Conservation (phyloP, 2,329 filamentous ascomycete species). For the Trichoderma sp. region DNA sequence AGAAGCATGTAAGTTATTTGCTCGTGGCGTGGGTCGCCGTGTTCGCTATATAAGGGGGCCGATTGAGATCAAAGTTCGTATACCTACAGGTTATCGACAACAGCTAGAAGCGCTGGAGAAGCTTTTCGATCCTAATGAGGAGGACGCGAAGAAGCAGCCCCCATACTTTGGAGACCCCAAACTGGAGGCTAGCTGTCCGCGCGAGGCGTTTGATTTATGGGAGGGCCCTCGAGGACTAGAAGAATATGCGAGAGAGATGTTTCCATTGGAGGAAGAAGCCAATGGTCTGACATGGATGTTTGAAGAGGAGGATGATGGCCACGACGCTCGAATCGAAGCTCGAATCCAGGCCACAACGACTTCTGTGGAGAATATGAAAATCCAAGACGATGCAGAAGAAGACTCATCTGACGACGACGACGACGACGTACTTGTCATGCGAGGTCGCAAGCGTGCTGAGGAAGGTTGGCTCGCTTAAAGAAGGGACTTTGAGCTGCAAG, state of each 20-base stretch:
- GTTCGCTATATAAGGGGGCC: conserved; percentile 78
- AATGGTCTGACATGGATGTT: conserved; percentile 95
- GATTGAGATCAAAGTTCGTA: conserved; percentile 82
- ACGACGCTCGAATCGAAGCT: conserved; percentile 47
- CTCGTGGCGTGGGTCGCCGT: conserved; percentile 73
- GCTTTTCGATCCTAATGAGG: conserved; percentile 57
- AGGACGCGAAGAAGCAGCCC: conserved; percentile 60
- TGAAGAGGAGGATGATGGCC: conserved; percentile 52
- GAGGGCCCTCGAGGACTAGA: conserved; percentile 88
- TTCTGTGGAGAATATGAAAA: conserved; percentile 46
- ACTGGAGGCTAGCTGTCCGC: conserved; percentile 68
- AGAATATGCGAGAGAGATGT: conserved; percentile 93
- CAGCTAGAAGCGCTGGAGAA: conserved; percentile 74
- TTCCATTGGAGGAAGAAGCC: conserved; percentile 90
- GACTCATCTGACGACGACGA: conserved; percentile 55
- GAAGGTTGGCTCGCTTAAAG: conserved; percentile 62
- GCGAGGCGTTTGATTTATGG: conserved; percentile 81
- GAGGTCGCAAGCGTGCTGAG: conserved; percentile 59
- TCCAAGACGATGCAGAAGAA: conserved; percentile 47
- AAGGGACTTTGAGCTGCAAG: not conserved
- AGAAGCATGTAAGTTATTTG: conserved; percentile 81
- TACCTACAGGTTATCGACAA: conserved; percentile 85
- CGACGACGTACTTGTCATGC: conserved; percentile 63
- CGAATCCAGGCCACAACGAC: conserved; percentile 42
- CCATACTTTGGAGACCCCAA: conserved; percentile 64